A percentile compares a stretch with the other conserved stretches of the same genome.
phyloP scores from a whole-genome alignment of 2,329 filamentous ascomycete species.

The Ceratocystis papillata region DNA sequence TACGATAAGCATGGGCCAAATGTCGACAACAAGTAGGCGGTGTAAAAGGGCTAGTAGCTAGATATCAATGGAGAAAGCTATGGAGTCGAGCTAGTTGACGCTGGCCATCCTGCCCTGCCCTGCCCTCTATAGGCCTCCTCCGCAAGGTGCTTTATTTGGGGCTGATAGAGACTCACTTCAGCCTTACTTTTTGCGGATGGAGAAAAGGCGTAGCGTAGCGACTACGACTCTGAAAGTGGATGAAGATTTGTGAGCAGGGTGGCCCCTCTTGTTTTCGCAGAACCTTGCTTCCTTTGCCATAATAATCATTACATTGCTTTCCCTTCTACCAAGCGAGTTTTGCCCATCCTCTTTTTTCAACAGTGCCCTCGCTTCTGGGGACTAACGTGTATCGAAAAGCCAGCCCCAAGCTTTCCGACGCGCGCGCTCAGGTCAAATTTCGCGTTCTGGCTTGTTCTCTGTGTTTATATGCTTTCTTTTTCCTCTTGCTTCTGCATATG shows the following conservation, averaged over 20 bases:
- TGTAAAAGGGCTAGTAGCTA: no score
- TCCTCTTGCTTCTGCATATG: neutral
- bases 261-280: neutral
- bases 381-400: neutral
- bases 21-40: no score
- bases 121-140: neutral
- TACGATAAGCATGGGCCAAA: no score
- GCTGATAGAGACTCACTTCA: neutral
- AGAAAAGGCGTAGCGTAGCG: neutral
- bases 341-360: neutral
- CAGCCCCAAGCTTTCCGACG: neutral
- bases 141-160: neutral
- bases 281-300: neutral
- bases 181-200: neutral
- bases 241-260: slow-evolving; percentile 8
- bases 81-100: no score
- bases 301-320: neutral
- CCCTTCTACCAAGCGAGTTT: neutral
- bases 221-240: neutral
- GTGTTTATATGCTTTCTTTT: neutral
- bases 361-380: neutral
- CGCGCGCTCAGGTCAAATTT: neutral
- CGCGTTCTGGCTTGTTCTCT: neutral
- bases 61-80: no score
- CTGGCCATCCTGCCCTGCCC: neutral